Evolutionary conservation across 768 basidiomycete genomes (phyloP), one percentile per base, ranked within the genome.

Genomic region (Thelephora aurantiotincta): DNA sequence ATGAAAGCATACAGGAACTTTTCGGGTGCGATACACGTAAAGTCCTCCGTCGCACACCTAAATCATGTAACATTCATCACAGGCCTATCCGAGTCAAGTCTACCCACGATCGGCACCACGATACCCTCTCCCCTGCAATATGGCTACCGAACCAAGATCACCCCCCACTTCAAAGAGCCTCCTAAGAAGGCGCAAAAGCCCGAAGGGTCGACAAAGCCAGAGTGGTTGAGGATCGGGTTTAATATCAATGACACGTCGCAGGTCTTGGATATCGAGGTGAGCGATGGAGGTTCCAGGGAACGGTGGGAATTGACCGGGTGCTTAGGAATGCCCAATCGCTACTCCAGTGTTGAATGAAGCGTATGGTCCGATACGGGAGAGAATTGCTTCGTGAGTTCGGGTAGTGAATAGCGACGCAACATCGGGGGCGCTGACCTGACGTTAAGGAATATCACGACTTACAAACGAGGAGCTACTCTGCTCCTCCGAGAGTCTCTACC

Each of bases 91-190:
- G 57, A 70, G 2, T 58, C 71, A 0, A 61, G 67, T 0, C 65
- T 94, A 1, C 92, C 94, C 6, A 46, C 61, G 0, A 78, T 91
- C 16, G 71, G 73, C 35, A 64, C 78, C 0, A 96, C 92, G 0
- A 78, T 91, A 6, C 74, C 78, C n/a, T 91, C 88, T 0, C 96
- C 94, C 0, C 68, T 87, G 44, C 79, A 93, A 47, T 97, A 94
- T 60, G 77, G 73, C 45, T 99, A 99, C 61, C 78, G 94, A 30
- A 99, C 96, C 1, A 99, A 99, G 66, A 80, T 99, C 46, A 97
- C 96, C 0, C 96, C 96, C 0, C 96, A 99, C 60, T 98, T 98
- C 51, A 87, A 92, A 19, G 74, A 80, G 0, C 80, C 90, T 0
- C 73, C 76, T 1, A 77, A 70, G 47, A 56, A 58, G 30, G 43